These are phyloP conservation scores for Wickerhamomyces tratensis DNA, from an alignment of 805 yeast genomes.

Conservation along the genomic window DNA sequence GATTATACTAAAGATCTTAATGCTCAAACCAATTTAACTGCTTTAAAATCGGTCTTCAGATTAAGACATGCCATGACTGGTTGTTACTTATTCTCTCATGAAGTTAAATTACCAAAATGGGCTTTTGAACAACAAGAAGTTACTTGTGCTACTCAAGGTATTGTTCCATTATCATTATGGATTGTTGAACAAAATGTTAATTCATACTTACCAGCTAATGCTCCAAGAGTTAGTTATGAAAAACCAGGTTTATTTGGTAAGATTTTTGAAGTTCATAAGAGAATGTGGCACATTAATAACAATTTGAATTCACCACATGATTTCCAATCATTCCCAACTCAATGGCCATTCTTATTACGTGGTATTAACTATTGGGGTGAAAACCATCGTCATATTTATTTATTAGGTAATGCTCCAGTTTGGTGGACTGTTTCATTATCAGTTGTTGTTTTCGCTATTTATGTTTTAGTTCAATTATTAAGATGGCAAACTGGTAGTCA, in stretches of 20 bases:
- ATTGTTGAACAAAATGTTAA: constrained; percentile 64
- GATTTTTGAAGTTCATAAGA: constrained; percentile 52
- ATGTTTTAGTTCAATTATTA: constrained; percentile 32
- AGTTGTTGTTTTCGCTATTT: constrained; percentile 39
- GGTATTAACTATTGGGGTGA: constrained; percentile 78
- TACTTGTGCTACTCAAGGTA: constrained; percentile 67
- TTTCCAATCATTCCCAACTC: constrained; percentile 61
- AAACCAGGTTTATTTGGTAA: constrained; percentile 46
- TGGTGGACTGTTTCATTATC: constrained; percentile 66
- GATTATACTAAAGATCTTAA: constrained; percentile 37
- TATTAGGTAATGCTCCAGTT: constrained; percentile 68
- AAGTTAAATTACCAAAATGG: constrained; percentile 71
- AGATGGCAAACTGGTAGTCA: constrained; percentile 59
- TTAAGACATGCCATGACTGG: constrained; percentile 76
- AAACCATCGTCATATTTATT: constrained; percentile 51
- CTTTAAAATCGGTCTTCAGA: constrained; percentile 63
- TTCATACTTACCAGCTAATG: constrained; percentile 30
- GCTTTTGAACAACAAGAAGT: constrained; percentile 82
- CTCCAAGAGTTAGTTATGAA: constrained; percentile 44
- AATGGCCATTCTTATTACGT: constrained; percentile 68
- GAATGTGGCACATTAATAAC: constrained; percentile 72
- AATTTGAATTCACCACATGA: constrained; percentile 61
- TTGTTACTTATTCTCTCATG: constrained; percentile 68
- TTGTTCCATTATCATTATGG: constrained; percentile 53
- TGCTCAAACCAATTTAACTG: constrained; percentile 47